Base-by-base conservation (phyloP, 2,329 filamentous ascomycete genomes). In the Didymella lethalis region DNA sequence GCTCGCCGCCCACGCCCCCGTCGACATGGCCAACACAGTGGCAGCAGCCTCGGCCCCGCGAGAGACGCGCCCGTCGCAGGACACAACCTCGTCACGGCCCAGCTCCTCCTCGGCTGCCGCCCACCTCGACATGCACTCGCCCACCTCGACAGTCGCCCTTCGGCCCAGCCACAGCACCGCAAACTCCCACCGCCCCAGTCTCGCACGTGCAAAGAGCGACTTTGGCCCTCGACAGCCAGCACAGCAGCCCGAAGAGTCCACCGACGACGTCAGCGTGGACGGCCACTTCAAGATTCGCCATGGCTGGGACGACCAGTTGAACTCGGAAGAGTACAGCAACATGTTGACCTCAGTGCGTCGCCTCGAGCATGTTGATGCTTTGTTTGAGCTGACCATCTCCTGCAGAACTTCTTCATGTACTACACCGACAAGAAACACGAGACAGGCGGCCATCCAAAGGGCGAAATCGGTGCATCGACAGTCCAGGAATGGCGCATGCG, bases 371-470 rank as follows among this genome's bases (percentile, higher is more conserved):
- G 31, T 29, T 26, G 5, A 25, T 31, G 7, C 23, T 12, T 32
- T 12, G 32, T 6, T 31, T 43, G 16, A 26, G 32, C 63, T 67
- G 51, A 68, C 65, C 44, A 18, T 18, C 61, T 31, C 23, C 43
- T 4, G 54, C 78, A 97, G 90, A 96, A 92, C 67, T 99, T 96
- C 87, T 98, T 97, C 82, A 98, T 98, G 94, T 99, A 99, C 80
- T 99, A 91, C 78, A 97, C 94, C 64, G 95, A 99, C 78, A 98
- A 98, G 79, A 90, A 94, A 52, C 95, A 99, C 79, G 95, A 98
- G 76, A 95, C 92, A 23, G 94, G 92, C 34, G 95, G 93, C 23
- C 92, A 93, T 66, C 92, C 93, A 16, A 92, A 93, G 74, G 79
- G 81, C 58, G 80, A 82, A 20, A 80, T 80, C 56, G 80, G 78